Base-by-base conservation (phyloP, 768 basidiomycete genomes). In the Pluteus cervinus region DNA sequence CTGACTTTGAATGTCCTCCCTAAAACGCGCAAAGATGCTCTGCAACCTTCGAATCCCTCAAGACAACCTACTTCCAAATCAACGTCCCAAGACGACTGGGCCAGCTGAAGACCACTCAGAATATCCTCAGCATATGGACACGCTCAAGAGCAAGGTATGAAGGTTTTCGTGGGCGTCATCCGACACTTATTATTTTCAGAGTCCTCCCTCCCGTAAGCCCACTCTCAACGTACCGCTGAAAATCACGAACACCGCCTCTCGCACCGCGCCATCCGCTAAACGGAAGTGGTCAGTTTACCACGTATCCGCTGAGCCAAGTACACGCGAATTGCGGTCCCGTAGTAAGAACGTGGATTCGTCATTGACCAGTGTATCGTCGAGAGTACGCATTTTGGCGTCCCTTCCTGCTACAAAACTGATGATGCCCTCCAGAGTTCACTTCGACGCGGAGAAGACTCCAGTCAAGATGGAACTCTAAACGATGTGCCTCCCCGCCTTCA, bases 291-390 rank as follows among this genome's bases (percentile, higher is more conserved):
- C 35, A 30, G 21, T 36, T 29, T 12, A 36, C 26, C 33, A 41
- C 17, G 14, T 36, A 21, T 14, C 26, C 26, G 35, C 37, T 6
- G 62, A 66, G 43, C 49, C 61, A 18, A 66, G 61, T 41, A 65
- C 63, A 5, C 60, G 71, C 17, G 64, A 69, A 44, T 46, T 73
- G 28, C 64, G 73, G 24, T 71, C 73, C n/a, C 51, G 50, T 37
- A 73, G 68, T 42, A 58, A 57, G 15, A 54, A 57, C 14, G 45
- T 50, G 29, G 67, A 66, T 24, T 58, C 62, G 22, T 59, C 63
- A 2, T 43, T 62, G 20, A 61, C 61, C 36, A 65, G 62, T 36
- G 49, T 65, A 20, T 62, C 69, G 31, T 64, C 63, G 24, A 62
- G 57, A 48, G 69, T 73, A 47, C 46, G 44, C 21, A 25, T 20